phyloP scores from a whole-genome alignment of 2,329 filamentous ascomycete genomes.

The Grosmannia serpens region DNA sequence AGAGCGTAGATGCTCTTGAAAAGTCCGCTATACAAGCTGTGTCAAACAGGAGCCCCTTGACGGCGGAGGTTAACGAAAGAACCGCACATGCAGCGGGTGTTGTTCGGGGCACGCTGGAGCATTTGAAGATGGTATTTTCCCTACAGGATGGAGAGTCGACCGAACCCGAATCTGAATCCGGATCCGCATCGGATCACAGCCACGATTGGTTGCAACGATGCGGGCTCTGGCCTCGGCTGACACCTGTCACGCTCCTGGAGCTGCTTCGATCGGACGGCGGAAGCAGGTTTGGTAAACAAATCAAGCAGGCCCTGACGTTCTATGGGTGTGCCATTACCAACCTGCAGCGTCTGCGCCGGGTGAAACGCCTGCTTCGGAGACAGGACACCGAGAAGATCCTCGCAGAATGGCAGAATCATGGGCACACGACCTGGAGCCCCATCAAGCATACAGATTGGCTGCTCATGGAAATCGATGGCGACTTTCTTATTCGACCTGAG shows the following conservation, averaged over 20 bases:
- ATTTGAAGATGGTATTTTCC: too few species aligned
- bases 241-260: conserved; percentile 30
- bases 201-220: conserved; percentile 28
- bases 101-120: too few species aligned
- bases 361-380: too few species aligned
- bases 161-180: too few species aligned
- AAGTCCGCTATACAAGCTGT: neutral
- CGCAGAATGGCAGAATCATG: conserved; percentile 32
- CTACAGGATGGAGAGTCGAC: too few species aligned
- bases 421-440: conserved; percentile 47
- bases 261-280: conserved; percentile 27
- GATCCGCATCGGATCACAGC: too few species aligned
- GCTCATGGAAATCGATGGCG: conserved; percentile 53
- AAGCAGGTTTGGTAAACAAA: conserved; percentile 19
- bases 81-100: too few species aligned
- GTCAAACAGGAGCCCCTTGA: too few species aligned
- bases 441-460: conserved; percentile 48
- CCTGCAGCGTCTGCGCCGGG: conserved; percentile 32
- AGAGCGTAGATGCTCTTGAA: conserved; percentile 10
- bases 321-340: conserved; percentile 32
- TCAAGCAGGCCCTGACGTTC: conserved; percentile 27
- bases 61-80: too few species aligned
- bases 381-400: too few species aligned
- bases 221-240: conserved; percentile 34
- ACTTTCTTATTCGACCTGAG: conserved; percentile 48